Evolutionary conservation across 257 asterid species (phyloP), one percentile per base, ranked within the genome.

Genomic region (Solanum clarkiae): DNA sequence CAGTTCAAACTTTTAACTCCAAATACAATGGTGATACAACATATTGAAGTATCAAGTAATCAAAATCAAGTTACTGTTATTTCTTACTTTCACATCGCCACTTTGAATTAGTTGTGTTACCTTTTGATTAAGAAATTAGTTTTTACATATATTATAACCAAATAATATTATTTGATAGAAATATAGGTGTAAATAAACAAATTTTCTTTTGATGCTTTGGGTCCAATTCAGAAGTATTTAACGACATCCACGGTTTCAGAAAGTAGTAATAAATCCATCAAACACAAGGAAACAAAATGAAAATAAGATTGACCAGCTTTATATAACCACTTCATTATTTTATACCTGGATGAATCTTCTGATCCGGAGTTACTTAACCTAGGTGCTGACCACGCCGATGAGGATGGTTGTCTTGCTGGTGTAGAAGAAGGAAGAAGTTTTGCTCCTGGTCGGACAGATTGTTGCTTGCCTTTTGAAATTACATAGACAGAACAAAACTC

Each of bases 401-500:
- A 53, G 24, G 65, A 53, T 20, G 85, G 84, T 29, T 72, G 82
- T 85, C 86, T 88, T 16, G 89, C 82, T 36, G 85, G 91, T 60
- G 40, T 42, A 1, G 81, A 44, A 40, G 86, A 83, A 20, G 88
- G 49, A 4, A 56, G 26, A 42, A 84, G 84, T 40, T 85, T 84
- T 80, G 89, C 90, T 75, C 97, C 95, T 45, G 93, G 94, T 6
- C 98, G 90, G 66, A 89, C 85, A 14, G 94, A 94, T 84, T 87
- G 92, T 85, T 88, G 80, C 87, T 91, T 93, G 80, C 94, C 96
- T 66, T 89, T 92, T 5, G 92, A 60, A 59, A 95, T 91, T 24
- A 95, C 95, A 70, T 93, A 92, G 15, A 94, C 94, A 0, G 97
- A 88, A 84, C 98, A 94, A 80, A 89, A 94, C 40, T 92, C 96